phyloP scores from a whole-genome alignment of 441 rosid genomes.

The Erysimum cheiri region DNA sequence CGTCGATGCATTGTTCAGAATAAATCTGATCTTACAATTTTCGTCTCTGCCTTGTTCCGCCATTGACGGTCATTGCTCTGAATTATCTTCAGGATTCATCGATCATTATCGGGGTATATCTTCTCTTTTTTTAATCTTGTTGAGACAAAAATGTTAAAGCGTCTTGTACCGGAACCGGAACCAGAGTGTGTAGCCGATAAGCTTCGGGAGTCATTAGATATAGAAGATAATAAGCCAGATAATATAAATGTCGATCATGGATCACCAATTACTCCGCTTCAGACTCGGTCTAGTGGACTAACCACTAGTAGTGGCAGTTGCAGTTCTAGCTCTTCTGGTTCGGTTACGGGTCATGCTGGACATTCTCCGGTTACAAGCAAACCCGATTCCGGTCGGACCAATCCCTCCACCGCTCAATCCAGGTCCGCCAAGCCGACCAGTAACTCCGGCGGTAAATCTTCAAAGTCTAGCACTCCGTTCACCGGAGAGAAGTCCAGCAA shows the following conservation, averaged over 20 bases:
- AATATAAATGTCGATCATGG: constrained; percentile 64
- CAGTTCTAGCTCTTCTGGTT: constrained; percentile 85
- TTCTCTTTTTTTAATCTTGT: not conserved
- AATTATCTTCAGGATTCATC: constrained; percentile 1
- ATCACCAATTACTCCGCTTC: constrained; percentile 89
- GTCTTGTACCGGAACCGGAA: constrained; percentile 43
- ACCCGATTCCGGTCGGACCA: constrained; percentile 43
- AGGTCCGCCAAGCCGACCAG: not conserved
- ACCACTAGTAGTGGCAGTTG: constrained; percentile 58
- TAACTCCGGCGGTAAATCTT: constrained; percentile 9
- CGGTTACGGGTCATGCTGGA: constrained; percentile 58
- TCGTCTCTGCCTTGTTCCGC: constrained; percentile 43
- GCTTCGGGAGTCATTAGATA: constrained; percentile 58
- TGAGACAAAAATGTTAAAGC: constrained; percentile 53
- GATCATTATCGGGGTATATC: not conserved
- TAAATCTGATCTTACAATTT: constrained; percentile 3
- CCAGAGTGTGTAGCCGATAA: constrained; percentile 39
- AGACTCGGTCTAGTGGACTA: constrained; percentile 50
- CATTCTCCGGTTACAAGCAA: constrained; percentile 43
- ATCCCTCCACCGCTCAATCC: constrained; percentile 49
- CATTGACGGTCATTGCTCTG: constrained; percentile 48
- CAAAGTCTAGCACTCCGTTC: not conserved
- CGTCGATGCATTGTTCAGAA: constrained; percentile 35
- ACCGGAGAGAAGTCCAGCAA: constrained; percentile 15
- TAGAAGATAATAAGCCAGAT: constrained; percentile 73